Base-by-base conservation (phyloP, 148 eudicot species). In the Rhododendron ovatum region DNA sequence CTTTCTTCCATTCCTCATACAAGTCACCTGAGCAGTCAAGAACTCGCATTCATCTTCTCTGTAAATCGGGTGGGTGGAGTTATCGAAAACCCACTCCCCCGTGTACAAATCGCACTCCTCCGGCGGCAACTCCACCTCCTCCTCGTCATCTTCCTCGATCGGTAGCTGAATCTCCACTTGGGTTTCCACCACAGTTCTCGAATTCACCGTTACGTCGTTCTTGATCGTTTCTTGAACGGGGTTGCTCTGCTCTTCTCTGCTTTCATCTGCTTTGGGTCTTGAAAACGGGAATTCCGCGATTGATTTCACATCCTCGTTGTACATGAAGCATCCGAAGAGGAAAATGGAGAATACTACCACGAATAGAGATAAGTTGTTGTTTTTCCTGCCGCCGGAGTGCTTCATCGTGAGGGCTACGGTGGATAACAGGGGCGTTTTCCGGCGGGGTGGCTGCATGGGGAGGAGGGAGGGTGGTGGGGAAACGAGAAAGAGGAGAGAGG, bases 51-150 rank as follows among this genome's bases (percentile, higher is more conserved):
- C 93, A 4, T 92, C 90, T 83, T 95, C 99, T 84, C 85, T 88
- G 83, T 97, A 97, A 41, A 95, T 80, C 2, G 99, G 99, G 51
- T 93, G 93, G 0, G 92, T 92, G 1, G 85, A 82, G 87, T 95
- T 93, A 91, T 97, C 98, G 83, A 87, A 93, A 26, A 97, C 99
- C 99, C 99, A 97, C 48, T 91, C 67, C 24, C 99, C 99, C 0
- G 88, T 91, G 48, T 88, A 97, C 24, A 97, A 88, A 95, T 97
- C 98, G 81, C 99, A 97, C 0, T 90, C 93, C 88, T 93, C 90
- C 47, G 97, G 90, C 0, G 96, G 96, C 85, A 94, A 88, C 65
- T 89, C 94, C 12, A 94, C 82, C 48, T 88, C 92, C 41, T 91
- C 98, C 0, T 94, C 92, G 0, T 89, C 93, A 0, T 93, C 94